Conservation (phyloP, 2,329 filamentous ascomycete genomes). For the Sclerotiophoma versabilis region DNA sequence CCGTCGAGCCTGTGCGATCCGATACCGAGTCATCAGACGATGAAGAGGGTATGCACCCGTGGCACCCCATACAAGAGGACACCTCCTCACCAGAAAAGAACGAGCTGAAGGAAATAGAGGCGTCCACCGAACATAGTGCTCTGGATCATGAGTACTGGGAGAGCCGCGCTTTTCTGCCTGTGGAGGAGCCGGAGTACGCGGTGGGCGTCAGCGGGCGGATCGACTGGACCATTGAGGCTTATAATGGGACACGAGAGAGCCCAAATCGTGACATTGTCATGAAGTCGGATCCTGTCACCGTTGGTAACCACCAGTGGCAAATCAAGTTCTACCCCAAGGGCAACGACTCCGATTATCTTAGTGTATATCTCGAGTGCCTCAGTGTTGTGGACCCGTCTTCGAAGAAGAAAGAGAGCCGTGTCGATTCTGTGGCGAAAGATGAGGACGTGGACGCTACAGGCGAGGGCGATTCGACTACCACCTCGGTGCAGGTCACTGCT, state of each 20-base stretch:
- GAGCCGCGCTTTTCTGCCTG: slow-evolving; percentile 60
- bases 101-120: slow-evolving; percentile 65
- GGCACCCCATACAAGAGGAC: slow-evolving; percentile 65
- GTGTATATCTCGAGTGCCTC: slow-evolving; percentile 69
- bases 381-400: slow-evolving; percentile 46
- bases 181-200: slow-evolving; percentile 65
- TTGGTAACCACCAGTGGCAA: slow-evolving; percentile 69
- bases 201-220: slow-evolving; percentile 63
- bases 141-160: slow-evolving; percentile 67
- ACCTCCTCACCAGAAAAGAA: slow-evolving; percentile 62
- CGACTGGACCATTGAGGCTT: slow-evolving; percentile 64
- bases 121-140: slow-evolving; percentile 60
- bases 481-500: not conserved
- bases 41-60: slow-evolving; percentile 51
- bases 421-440: slow-evolving; percentile 10
- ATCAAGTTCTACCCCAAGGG: slow-evolving; percentile 71
- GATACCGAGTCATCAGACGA: slow-evolving; percentile 46
- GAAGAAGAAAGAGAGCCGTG: slow-evolving; percentile 23
- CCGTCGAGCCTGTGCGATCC: slow-evolving; percentile 37
- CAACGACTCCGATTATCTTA: slow-evolving; percentile 65
- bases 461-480: slow-evolving; percentile 15
- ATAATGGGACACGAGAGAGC: slow-evolving; percentile 66
- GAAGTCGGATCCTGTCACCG: slow-evolving; percentile 62
- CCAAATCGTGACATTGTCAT: slow-evolving; percentile 66
- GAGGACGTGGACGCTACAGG: not conserved